phyloP scores from a whole-genome alignment of 2,329 filamentous ascomycete genomes.

The Trichoderma breve region DNA sequence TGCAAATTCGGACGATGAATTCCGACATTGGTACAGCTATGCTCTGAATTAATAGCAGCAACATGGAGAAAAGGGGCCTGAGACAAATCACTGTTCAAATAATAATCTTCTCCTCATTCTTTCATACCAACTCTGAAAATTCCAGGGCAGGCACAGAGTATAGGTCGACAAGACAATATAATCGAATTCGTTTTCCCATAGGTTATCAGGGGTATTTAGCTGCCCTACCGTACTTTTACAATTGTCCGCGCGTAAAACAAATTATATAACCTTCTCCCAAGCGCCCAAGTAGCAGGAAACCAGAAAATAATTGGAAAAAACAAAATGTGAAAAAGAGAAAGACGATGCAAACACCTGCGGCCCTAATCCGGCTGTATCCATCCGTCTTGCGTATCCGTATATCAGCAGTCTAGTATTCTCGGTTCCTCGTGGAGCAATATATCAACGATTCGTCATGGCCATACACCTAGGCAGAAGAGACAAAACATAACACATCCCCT shows the following conservation, averaged over 20 bases:
- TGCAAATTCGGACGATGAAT: not conserved
- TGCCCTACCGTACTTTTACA: slow-evolving; percentile 21
- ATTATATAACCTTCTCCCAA: slow-evolving; percentile 27
- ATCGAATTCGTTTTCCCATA: slow-evolving; percentile 22
- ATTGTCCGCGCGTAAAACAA: slow-evolving; percentile 4
- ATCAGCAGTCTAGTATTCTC: slow-evolving; percentile 10
- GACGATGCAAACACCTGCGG: slow-evolving; percentile 10
- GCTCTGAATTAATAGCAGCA: not conserved
- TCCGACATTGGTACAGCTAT: not conserved
- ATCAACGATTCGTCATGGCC: not conserved
- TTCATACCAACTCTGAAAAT: not conserved
- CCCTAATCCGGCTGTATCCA: slow-evolving; percentile 20
- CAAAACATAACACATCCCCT: not conserved
- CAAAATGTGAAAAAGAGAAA: not conserved
- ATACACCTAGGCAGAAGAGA: not conserved
- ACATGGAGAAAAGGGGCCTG: not conserved
- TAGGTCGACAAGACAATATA: not conserved
- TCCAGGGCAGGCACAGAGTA: not conserved
- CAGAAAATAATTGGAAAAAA: not conserved
- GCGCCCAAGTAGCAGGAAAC: slow-evolving; percentile 27
- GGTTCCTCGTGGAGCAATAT: not conserved
- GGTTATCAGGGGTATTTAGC: slow-evolving; percentile 23
- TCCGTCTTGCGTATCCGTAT: slow-evolving; percentile 18
- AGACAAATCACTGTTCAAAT: not conserved
- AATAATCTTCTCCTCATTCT: not conserved